Evolutionary conservation across 2,329 filamentous ascomycete species (phyloP), one percentile per base, ranked within the genome.

Genomic region (Xylaria multiplex): DNA sequence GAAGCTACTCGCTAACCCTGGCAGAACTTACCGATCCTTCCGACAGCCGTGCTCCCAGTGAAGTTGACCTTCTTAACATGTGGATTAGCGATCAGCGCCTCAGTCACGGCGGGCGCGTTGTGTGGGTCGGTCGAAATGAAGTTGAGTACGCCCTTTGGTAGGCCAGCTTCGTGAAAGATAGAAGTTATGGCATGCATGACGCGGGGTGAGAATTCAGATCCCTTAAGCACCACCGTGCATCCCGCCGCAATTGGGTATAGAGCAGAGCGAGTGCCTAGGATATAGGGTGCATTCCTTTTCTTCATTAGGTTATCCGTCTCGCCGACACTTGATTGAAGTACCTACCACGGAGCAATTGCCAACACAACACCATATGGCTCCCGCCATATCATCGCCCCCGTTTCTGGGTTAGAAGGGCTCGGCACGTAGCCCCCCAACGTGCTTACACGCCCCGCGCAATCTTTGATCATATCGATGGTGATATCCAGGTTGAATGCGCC

Each of bases 351-450:
- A 2, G 91, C 91, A 77, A 96, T 93, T 2, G 88, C 89, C 35
- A 96, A 80, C 16, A 94, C 84, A 7, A 96, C 92, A 1, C 93
- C 93, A 72, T 88, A 93, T 0, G 93, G 92, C 78, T 94, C 91
- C 75, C 89, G 90, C 69, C 90, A 79, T 3, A 96, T 80, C 70
- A 96, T 81, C 0, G 89, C 91, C 55, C 80, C 83, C 27, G 83
- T 83, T 0, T 83, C 84, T 43, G 86, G 81, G 16, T 85, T 71
- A 2, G 71, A 64, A 1, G 77, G 70, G 9, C 74, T 73, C 4
- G 81, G 79, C n/a, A 72, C 70, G 24, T 80, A 74, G 45, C 72
- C 75, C 2, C 76, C 80, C 42, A 77, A 69, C 56, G 79, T 73
- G 16, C 70, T 72, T 6, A 84, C 71, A 30, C 81, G 74, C 1